These are phyloP conservation scores for Penicillium sp. DNA, from an alignment of 2,329 filamentous ascomycete species.

Conservation along the genomic window DNA sequence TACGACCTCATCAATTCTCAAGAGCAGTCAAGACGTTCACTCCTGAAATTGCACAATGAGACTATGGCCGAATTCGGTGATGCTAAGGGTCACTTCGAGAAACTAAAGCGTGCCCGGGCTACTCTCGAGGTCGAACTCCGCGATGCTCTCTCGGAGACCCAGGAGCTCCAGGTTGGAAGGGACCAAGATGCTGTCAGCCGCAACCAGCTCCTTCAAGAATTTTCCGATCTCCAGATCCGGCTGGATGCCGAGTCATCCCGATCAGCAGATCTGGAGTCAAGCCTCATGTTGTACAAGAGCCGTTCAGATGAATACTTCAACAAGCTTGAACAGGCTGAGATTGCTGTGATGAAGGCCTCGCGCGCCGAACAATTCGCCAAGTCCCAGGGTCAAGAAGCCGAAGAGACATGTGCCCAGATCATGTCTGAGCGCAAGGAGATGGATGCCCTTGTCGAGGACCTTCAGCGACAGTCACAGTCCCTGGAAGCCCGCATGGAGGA, in stretches of 20 bases:
- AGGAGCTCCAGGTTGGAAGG: slow-evolving; percentile 74
- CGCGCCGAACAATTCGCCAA: slow-evolving; percentile 94
- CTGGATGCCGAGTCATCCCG: slow-evolving; percentile 87
- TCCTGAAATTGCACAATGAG: slow-evolving; percentile 83
- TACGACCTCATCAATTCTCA: slow-evolving; percentile 91
- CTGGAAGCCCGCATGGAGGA: slow-evolving; percentile 92
- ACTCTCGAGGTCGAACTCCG: slow-evolving; percentile 83
- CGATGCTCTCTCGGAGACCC: slow-evolving; percentile 78
- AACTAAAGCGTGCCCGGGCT: slow-evolving; percentile 77
- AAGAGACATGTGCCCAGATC: slow-evolving; percentile 85
- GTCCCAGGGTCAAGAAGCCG: slow-evolving; percentile 83
- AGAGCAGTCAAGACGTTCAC: slow-evolving; percentile 79
- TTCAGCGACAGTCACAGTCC: slow-evolving; percentile 85
- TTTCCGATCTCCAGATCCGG: slow-evolving; percentile 88
- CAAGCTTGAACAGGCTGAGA: slow-evolving; percentile 95
- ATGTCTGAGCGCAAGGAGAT: slow-evolving; percentile 92
- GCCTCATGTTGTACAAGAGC: slow-evolving; percentile 84
- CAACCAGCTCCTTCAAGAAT: slow-evolving; percentile 86
- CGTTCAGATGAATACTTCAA: slow-evolving; percentile 95
- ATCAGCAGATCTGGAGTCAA: slow-evolving; percentile 79
- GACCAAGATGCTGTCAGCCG: slow-evolving; percentile 89
- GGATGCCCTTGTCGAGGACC: slow-evolving; percentile 82
- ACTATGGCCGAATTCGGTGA: slow-evolving; percentile 83
- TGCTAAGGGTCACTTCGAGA: slow-evolving; percentile 83
- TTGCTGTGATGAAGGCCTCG: slow-evolving; percentile 87